These are phyloP conservation scores for Colletotrichum horii DNA, from an alignment of 2,329 filamentous ascomycete species.

Conservation along the genomic window DNA sequence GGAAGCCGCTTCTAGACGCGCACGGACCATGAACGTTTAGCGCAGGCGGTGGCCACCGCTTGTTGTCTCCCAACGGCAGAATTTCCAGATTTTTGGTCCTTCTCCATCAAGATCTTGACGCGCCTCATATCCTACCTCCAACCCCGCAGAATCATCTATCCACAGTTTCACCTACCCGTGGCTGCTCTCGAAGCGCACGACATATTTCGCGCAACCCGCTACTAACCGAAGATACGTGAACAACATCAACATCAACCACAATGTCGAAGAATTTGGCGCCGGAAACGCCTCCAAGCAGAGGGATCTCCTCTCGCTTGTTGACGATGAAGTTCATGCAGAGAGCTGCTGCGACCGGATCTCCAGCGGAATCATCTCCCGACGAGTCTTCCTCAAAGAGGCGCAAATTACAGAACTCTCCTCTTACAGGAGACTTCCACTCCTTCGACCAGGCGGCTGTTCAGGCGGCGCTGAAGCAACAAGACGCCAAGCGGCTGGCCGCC, in stretches of 20 bases:
- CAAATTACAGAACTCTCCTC: slow-evolving; percentile 47
- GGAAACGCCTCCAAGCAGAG: slow-evolving; percentile 57
- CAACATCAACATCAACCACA: slow-evolving; percentile 18
- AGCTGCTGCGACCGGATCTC: slow-evolving; percentile 67
- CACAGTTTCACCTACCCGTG: background rate
- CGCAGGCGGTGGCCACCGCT: background rate
- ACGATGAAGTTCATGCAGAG: slow-evolving; percentile 99
- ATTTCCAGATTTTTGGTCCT: slow-evolving; percentile 15
- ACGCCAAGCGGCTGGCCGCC: slow-evolving; percentile 66
- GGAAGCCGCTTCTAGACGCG: background rate
- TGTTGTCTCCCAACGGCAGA: background rate
- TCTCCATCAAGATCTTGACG: background rate
- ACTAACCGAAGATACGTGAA: background rate
- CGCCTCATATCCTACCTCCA: background rate
- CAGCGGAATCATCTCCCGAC: slow-evolving; percentile 47
- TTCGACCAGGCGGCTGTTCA: slow-evolving; percentile 66
- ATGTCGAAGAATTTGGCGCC: slow-evolving; percentile 44
- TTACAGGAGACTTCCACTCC: slow-evolving; percentile 42
- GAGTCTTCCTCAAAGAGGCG: slow-evolving; percentile 67
- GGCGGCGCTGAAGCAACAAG: slow-evolving; percentile 69
- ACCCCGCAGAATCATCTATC: background rate
- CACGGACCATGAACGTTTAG: background rate
- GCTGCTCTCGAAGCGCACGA: background rate
- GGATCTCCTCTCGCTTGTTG: slow-evolving; percentile 85
- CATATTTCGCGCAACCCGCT: background rate